A percentile compares a stretch with the other conserved stretches of the same genome.
phyloP scores from a whole-genome alignment of 306 rosid genomes.

The Corylus americana region DNA sequence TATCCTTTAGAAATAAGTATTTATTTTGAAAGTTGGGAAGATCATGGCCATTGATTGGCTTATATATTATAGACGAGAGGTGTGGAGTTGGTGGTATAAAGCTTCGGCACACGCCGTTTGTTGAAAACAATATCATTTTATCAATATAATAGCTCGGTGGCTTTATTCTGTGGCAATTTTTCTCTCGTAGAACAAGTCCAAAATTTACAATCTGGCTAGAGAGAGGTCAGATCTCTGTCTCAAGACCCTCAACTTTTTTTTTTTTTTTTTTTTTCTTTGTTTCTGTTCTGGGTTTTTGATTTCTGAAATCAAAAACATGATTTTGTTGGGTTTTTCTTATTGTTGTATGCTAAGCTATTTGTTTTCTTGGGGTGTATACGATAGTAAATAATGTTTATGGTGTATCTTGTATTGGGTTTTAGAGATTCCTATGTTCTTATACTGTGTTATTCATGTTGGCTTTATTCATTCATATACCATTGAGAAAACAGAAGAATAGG shows the following conservation, averaged over 20 bases:
- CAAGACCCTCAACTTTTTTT: background rate
- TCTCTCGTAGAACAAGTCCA: background rate
- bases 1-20: no score
- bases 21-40: background rate
- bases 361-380: background rate
- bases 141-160: background rate
- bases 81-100: conserved; percentile 18
- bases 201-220: conserved; percentile 33
- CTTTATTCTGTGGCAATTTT: background rate
- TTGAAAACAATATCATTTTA: background rate
- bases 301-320: background rate
- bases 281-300: conserved; percentile 20
- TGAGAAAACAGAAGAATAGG: background rate
- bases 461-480: background rate
- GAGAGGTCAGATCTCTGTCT: conserved; percentile 39
- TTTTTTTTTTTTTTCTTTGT: background rate
- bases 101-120: conserved; percentile 23
- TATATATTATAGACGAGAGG: conserved; percentile 1
- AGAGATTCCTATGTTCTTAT: background rate
- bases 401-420: background rate
- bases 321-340: background rate
- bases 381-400: background rate
- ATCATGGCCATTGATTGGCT: conserved; percentile 18
- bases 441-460: background rate
- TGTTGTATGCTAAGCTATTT: background rate